A percentile compares a stretch with the other conserved stretches of the same genome.
Conservation (phyloP, 164 flowering plant genomes). For the Saururus chinensis region DNA sequence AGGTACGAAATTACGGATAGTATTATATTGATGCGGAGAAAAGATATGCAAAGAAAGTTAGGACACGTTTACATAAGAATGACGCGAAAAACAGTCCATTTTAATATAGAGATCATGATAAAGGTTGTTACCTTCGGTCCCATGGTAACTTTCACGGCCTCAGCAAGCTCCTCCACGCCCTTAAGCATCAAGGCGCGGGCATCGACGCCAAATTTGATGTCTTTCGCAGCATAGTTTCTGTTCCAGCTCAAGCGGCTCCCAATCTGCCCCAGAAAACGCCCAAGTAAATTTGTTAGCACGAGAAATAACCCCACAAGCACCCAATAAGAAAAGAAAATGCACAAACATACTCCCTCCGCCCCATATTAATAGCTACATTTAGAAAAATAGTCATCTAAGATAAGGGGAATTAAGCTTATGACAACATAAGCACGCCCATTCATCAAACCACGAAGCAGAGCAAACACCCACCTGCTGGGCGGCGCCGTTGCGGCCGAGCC, state of each 20-base stretch:
- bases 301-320: neutral
- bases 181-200: conserved; percentile 88
- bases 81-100: neutral
- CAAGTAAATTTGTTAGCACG: neutral
- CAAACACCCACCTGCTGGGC: conserved; percentile 10
- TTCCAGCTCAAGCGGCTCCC: conserved; percentile 63
- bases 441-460: neutral
- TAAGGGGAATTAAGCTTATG: too few species aligned
- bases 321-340: neutral
- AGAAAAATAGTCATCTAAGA: too few species aligned
- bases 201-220: conserved; percentile 78
- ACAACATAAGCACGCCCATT: too few species aligned
- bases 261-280: conserved; percentile 26
- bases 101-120: too few species aligned
- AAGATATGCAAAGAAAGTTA: too few species aligned
- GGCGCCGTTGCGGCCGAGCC: conserved; percentile 15
- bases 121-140: conserved; percentile 70
- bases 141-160: conserved; percentile 95
- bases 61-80: neutral
- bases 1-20: too few species aligned
- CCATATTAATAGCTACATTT: too few species aligned
- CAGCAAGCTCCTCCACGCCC: conserved; percentile 96
- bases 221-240: conserved; percentile 94
- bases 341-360: too few species aligned
- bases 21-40: too few species aligned